Base-by-base conservation (phyloP, 2,329 filamentous ascomycete species). In the Epichloe hybrida region DNA sequence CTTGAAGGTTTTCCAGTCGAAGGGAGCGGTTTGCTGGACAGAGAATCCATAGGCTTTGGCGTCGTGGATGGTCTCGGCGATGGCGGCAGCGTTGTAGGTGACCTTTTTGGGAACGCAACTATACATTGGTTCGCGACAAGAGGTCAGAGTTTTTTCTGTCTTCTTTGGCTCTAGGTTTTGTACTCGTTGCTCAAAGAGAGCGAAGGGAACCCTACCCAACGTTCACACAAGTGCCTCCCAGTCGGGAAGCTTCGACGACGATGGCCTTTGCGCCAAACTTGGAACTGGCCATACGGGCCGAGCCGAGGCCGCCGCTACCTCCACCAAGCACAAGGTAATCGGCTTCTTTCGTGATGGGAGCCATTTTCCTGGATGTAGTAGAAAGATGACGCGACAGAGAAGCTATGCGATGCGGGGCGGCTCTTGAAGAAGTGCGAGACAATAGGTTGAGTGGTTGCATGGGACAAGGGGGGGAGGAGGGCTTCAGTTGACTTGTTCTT, bases 81-180 rank as follows among this genome's bases (percentile, higher is more conserved):
- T 80, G 49, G 79, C 73, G 49, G 88, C 88, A 54, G 88, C 88
- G 65, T 91, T 87, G 77, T 84, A 94, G 39, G 86, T 91, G 48
- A 94, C 74, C 67, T 94, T 95, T 67, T 94, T 95, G 56, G 88
- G 88, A 27, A 95, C 88, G 64, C 88, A 94, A 46, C 84, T 88
- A 15, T 4, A 39, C 55, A 35, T 52, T 52, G 15, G 36, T 42
- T 27, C 52, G 48, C 43, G 38, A 36, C n/a, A 34, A 41, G 5
- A 37, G 13, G 34, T 15, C 20, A 43, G 12, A 5, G 27, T 15
- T 38, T 38, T 37, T 38, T 38, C 15, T 38, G 17, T 17, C 2
- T 17, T 17, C 17, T 17, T 17, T 17, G 36, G 15, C 36, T 38
- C 12, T 12, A 39, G 8, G 2, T 23, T 8, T 9, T 31, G 3